Conservation (phyloP, 2,329 filamentous ascomycete genomes). For the Neurospora crassa region DNA sequence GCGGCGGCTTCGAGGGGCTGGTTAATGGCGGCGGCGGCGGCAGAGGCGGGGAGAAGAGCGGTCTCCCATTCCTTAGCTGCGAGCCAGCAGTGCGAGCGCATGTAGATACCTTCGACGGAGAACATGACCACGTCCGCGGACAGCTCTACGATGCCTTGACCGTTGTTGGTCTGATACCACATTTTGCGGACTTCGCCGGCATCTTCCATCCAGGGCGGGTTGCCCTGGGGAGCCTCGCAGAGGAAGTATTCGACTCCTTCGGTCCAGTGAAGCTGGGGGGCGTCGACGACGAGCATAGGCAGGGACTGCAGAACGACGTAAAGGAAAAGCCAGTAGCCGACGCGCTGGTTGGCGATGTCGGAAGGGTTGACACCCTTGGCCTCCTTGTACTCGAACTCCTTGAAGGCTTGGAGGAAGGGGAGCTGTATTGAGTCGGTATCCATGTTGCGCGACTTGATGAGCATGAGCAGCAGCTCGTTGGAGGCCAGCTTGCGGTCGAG, state of each 20-base stretch:
- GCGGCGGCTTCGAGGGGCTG: slow-evolving; percentile 6
- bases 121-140: slow-evolving; percentile 51
- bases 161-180: slow-evolving; percentile 62
- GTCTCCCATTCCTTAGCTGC: slow-evolving; percentile 41
- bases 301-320: slow-evolving; percentile 70
- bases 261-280: slow-evolving; percentile 56
- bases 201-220: slow-evolving; percentile 64
- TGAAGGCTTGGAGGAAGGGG: slow-evolving; percentile 61
- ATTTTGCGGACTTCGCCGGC: slow-evolving; percentile 53
- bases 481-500: slow-evolving; percentile 65
- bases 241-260: slow-evolving; percentile 75
- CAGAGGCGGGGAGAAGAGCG: neutral
- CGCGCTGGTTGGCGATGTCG: slow-evolving; percentile 62
- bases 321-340: slow-evolving; percentile 74
- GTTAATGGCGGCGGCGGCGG: slow-evolving; percentile 20
- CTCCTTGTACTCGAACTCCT: slow-evolving; percentile 60
- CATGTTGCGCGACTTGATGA: slow-evolving; percentile 75
- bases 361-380: slow-evolving; percentile 51
- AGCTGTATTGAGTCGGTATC: slow-evolving; percentile 50
- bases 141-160: slow-evolving; percentile 44
- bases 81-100: slow-evolving; percentile 47
- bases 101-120: slow-evolving; percentile 51
- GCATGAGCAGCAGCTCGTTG: slow-evolving; percentile 64
- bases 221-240: slow-evolving; percentile 63
- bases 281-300: slow-evolving; percentile 69